These are phyloP conservation scores for Yarrowia galli DNA, from an alignment of 1,139 yeast genomes.

Conservation along the genomic window DNA sequence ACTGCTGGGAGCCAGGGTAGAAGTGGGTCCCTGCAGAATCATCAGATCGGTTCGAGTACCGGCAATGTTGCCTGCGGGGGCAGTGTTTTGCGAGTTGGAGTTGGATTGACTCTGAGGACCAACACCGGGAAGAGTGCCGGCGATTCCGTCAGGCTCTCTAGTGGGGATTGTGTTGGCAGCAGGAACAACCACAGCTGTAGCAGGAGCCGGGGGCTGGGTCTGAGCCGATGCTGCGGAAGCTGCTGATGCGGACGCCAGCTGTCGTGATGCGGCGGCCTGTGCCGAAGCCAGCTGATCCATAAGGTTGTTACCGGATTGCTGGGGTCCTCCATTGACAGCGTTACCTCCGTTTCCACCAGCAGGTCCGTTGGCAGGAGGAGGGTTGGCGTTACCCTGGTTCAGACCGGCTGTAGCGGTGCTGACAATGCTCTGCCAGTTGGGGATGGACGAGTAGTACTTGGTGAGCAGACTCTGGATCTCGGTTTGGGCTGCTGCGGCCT, in stretches of 20 bases:
- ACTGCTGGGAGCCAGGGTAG: background rate
- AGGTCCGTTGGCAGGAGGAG: constrained; percentile 24
- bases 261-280: constrained; percentile 17
- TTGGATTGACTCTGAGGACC: background rate
- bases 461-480: constrained; percentile 10
- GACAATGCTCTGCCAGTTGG: constrained; percentile 33
- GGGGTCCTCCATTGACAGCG: constrained; percentile 5
- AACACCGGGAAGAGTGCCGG: background rate
- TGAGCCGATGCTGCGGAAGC: background rate
- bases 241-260: constrained; percentile 3
- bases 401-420: background rate
- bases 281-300: constrained; percentile 19
- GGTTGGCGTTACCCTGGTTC: constrained; percentile 23
- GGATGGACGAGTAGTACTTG: constrained; percentile 26
- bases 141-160: constrained; percentile 23
- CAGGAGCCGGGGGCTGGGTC: background rate
- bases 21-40: background rate
- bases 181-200: constrained; percentile 9
- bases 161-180: constrained; percentile 17
- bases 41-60: constrained; percentile 11
- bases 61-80: constrained; percentile 16
- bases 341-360: constrained; percentile 25
- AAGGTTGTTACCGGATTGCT: constrained; percentile 8
- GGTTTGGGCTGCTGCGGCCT: constrained; percentile 20
- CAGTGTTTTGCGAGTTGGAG: background rate